Percentiles rank a stretch among this genome's conserved stretches.
Conservation (phyloP, 2,329 filamentous ascomycete genomes). For the Dothideomycetes sp. region DNA sequence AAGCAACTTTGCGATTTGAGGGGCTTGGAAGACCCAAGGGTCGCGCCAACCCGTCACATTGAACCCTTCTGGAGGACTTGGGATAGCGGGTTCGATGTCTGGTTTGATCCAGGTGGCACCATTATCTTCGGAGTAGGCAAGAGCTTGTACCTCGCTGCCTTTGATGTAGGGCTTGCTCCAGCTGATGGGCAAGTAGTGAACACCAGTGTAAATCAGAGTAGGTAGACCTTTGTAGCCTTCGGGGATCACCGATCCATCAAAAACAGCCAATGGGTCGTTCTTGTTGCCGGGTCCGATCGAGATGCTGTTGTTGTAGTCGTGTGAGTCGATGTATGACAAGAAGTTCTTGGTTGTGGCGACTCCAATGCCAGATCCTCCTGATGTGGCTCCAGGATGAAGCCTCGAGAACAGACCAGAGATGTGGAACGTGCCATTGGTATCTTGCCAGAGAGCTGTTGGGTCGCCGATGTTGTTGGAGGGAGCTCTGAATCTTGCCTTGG, state of each 20-base stretch:
- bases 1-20: conserved; percentile 29
- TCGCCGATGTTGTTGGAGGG: conserved; percentile 7
- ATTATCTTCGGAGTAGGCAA: conserved; percentile 34
- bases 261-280: conserved; percentile 39
- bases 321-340: conserved; percentile 34
- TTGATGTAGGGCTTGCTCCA: conserved; percentile 40
- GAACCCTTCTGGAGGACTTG: conserved; percentile 30
- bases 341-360: conserved; percentile 34
- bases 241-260: conserved; percentile 39
- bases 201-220: conserved; percentile 38
- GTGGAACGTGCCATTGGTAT: conserved; percentile 1
- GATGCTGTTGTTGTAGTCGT: conserved; percentile 27
- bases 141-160: conserved; percentile 38
- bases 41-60: conserved; percentile 38
- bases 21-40: conserved; percentile 35
- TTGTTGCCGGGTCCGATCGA: conserved; percentile 29
- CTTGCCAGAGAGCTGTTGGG: conserved; percentile 9
- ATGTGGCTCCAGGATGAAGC: not conserved
- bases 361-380: conserved; percentile 15
- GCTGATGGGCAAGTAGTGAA: conserved; percentile 37
- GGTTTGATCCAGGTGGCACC: conserved; percentile 34
- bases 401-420: not conserved
- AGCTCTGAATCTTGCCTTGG: conserved; percentile 8
- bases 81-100: conserved; percentile 30
- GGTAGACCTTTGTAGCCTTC: conserved; percentile 35